Base-by-base conservation (phyloP, 192 early-diverging fungal genomes). In the Coemansia sp. region DNA sequence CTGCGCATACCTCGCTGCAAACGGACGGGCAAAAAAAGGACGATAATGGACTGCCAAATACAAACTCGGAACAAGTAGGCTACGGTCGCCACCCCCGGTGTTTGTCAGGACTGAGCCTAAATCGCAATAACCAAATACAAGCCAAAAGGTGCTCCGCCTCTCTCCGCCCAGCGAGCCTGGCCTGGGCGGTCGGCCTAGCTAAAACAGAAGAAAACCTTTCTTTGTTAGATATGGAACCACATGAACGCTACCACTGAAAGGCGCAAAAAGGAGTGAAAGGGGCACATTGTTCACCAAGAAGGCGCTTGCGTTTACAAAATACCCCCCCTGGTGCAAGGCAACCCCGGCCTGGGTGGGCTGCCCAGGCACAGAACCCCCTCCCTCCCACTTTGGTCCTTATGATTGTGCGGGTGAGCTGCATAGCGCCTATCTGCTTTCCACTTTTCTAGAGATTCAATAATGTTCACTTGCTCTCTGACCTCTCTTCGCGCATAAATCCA, bases 1-100 rank as follows among this genome's bases (percentile, higher is more conserved):
- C n/a, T 69, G 50, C 67, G 38, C 58, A 58, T 65, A 48, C 39
- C 2, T 53, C 50, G 50, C 50, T 53, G 50, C 50, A 53, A 53
- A 53, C 24, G 24, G 50, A 53, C 50, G 50, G 24, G 50, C 50
- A 53, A 53, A 53, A 53, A 29, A 27, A 29, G 20, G 9, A 44
- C 11, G 41, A 53, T 53, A 53, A 53, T 53, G 50, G 50, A 24
- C 50, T 53, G 50, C 12, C 38, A 64, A 55, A 51, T 19, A 50
- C 64, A 53, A n/a, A 53, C 50, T 53, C 50, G 50, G 50, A 53
- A 53, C 50, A 53, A 53, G 24, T 29, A 53, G 50, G 50, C 20
- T 53, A 53, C 12, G 24, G 50, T 53, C 22, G 50, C 50, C 50
- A 53, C 50, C 50, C 50, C 50, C 50, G 22, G 50, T 53, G 50